phyloP scores from a whole-genome alignment of 139 green algal species.

The Chlorella sp. region DNA sequence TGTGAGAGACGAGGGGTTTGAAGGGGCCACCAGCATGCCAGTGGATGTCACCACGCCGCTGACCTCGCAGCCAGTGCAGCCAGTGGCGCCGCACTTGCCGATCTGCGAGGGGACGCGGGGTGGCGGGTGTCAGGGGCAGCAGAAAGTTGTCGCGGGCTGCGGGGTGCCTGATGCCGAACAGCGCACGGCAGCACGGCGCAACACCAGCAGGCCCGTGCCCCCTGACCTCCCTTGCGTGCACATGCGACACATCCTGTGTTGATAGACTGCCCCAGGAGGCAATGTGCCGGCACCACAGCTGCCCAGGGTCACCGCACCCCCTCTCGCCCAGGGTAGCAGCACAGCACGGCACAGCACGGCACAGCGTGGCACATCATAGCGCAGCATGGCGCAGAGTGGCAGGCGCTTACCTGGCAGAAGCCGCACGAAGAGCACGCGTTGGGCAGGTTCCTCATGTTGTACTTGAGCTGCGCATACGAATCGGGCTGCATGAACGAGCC shows the following conservation, averaged over 20 bases:
- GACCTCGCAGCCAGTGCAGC: neutral
- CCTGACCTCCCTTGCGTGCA: neutral
- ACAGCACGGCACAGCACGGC: no score
- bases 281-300: no score
- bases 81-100: neutral
- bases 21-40: neutral
- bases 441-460: neutral
- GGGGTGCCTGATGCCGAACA: neutral
- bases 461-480: neutral
- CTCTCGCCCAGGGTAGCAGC: no score
- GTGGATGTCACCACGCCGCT: neutral
- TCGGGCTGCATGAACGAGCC: neutral
- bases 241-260: no score
- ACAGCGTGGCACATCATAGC: no score
- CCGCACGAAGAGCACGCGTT: neutral
- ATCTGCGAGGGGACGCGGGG: neutral
- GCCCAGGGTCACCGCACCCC: no score
- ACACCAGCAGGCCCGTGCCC: neutral
- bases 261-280: no score
- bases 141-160: neutral
- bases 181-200: no score
- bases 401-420: neutral
- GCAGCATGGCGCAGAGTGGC: no score
- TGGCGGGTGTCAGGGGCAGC: neutral
- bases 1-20: neutral